phyloP scores from a whole-genome alignment of 352 stramenopile species.

The Phytophthora palmivora region DNA sequence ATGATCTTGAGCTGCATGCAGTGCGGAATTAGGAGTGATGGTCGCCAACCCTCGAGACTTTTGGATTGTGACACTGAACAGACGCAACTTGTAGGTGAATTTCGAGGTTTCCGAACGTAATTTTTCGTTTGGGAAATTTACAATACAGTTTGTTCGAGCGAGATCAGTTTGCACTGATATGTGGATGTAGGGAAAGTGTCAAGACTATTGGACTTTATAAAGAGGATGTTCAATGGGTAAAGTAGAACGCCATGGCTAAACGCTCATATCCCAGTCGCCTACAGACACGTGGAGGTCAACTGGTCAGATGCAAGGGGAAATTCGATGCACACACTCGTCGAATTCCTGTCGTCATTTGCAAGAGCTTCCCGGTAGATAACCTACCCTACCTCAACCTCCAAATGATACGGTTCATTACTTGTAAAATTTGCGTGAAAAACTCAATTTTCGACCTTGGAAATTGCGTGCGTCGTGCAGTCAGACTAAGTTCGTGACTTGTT shows the following conservation, averaged over 20 bases:
- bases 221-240: neutral
- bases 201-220: slow-evolving; percentile 5
- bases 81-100: slow-evolving; percentile 2
- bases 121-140: neutral
- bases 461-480: neutral
- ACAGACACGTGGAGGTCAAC: slow-evolving; percentile 1
- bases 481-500: neutral
- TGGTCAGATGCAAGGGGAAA: slow-evolving; percentile 7
- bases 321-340: neutral
- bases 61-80: slow-evolving; percentile 31
- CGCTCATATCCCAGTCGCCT: neutral
- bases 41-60: slow-evolving; percentile 5
- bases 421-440: neutral
- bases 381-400: slow-evolving; percentile 1
- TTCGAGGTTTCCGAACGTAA: neutral
- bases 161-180: slow-evolving; percentile 24
- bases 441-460: neutral
- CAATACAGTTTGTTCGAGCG: no score
- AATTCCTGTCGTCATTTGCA: slow-evolving; percentile 17
- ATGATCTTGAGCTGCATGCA: slow-evolving; percentile 79
- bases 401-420: neutral
- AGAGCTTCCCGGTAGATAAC: neutral
- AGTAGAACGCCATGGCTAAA: neutral
- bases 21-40: slow-evolving; percentile 14
- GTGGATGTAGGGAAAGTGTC: slow-evolving; percentile 10